phyloP scores from a whole-genome alignment of 148 eudicot genomes.

The Rhododendron ferrugineum region DNA sequence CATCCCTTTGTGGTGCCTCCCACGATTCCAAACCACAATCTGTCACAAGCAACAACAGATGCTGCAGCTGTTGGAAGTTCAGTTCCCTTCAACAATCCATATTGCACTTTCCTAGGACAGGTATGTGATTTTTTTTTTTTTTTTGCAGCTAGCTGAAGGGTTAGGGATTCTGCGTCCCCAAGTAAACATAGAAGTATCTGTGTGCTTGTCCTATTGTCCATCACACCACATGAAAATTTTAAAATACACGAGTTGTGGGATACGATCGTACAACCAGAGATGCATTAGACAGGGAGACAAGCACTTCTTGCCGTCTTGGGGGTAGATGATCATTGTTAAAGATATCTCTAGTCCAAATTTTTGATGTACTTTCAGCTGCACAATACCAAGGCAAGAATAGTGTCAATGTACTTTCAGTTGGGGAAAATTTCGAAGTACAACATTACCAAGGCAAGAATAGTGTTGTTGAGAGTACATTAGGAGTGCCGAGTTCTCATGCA shows the following conservation, averaged over 20 bases:
- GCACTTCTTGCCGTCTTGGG: not conserved
- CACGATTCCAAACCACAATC: slow-evolving; percentile 22
- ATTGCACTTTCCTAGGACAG: slow-evolving; percentile 54
- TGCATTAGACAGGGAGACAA: not conserved
- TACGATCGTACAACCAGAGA: not conserved
- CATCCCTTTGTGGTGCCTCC: slow-evolving; percentile 47
- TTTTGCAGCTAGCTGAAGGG: not conserved
- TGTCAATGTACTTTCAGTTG: not conserved
- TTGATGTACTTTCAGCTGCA: not conserved
- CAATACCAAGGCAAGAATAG: not conserved
- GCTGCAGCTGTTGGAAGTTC: slow-evolving; percentile 23
- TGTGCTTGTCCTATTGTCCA: not conserved
- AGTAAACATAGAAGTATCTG: not conserved
- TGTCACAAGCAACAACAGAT: slow-evolving; percentile 26
- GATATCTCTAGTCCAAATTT: not conserved
- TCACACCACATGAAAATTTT: not conserved
- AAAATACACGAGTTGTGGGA: not conserved
- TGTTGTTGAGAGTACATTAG: not conserved
- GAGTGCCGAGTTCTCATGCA: not conserved
- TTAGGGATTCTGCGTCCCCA: not conserved
- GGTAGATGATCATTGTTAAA: not conserved
- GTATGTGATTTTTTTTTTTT: slow-evolving; percentile 22
- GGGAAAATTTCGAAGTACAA: not conserved
- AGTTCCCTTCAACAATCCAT: slow-evolving; percentile 44
- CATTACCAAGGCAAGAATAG: not conserved